Evolutionary conservation across 805 yeast genomes (phyloP).

Genomic region (Pichia exigua): DNA sequence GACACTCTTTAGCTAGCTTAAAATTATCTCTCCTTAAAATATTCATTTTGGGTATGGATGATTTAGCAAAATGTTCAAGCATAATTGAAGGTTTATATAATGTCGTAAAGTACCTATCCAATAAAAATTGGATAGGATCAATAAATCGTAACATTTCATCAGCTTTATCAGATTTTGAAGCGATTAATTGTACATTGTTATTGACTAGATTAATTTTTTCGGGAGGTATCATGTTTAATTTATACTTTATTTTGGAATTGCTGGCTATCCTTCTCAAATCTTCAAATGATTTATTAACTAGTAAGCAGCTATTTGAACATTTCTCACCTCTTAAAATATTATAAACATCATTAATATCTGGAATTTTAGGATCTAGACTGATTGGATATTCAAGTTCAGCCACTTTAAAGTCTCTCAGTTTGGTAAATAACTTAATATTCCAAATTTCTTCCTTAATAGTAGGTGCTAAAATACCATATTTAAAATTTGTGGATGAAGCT

Average conservation of each 20-base stretch:
- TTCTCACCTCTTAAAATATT: neutral
- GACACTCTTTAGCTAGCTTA: conserved; percentile 15
- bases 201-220: neutral
- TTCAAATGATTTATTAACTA: neutral
- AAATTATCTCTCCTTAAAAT: conserved; percentile 20
- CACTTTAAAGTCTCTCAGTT: neutral
- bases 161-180: neutral
- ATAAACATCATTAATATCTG: neutral
- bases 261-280: neutral
- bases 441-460: neutral
- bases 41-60: conserved; percentile 25
- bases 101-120: conserved; percentile 22
- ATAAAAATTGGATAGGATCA: conserved; percentile 24
- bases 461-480: neutral
- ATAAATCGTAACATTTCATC: conserved; percentile 9
- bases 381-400: neutral
- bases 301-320: neutral
- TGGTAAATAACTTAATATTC: neutral
- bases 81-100: conserved; percentile 22
- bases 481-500: neutral
- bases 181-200: too few species aligned
- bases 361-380: neutral
- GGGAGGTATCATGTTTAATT: neutral
- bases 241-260: neutral
- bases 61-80: conserved; percentile 25